Percentiles rank a stretch among this genome's conserved stretches.
Evolutionary conservation across 805 yeast genomes (phyloP).

Genomic region (Wickerhamiella kurtzmanii): DNA sequence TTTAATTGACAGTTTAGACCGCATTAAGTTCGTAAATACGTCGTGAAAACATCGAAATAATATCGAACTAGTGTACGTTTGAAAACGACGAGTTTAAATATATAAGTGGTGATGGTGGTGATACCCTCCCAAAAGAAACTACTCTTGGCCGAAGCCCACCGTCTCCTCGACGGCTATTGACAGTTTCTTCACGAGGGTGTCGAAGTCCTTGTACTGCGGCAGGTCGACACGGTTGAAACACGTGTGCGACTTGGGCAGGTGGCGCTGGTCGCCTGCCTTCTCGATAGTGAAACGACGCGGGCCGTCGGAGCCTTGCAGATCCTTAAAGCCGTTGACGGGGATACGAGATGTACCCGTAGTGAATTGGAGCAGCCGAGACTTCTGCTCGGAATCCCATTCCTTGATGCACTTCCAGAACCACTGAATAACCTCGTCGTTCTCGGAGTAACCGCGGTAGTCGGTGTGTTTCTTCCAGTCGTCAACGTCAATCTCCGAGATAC

Average conservation of each 20-base stretch:
- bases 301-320: slow-evolving; percentile 96
- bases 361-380: slow-evolving; percentile 87
- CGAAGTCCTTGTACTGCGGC: slow-evolving; percentile 83
- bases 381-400: slow-evolving; percentile 93
- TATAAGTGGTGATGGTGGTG: no score
- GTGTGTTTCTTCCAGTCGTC: slow-evolving; percentile 99
- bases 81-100: no score
- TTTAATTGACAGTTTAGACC: no score
- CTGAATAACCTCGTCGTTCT: slow-evolving; percentile 88
- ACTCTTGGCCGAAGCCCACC: slow-evolving; percentile 97
- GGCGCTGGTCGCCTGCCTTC: slow-evolving; percentile 88
- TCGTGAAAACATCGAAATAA: not conserved
- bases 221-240: slow-evolving; percentile 98
- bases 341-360: slow-evolving; percentile 98
- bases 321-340: slow-evolving; percentile 98
- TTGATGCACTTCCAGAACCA: slow-evolving; percentile 97
- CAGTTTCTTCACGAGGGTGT: slow-evolving; percentile 72
- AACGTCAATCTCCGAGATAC: slow-evolving; percentile 93
- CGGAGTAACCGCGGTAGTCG: slow-evolving; percentile 95
- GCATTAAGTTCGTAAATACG: not conserved
- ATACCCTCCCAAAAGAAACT: no score
- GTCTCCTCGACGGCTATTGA: slow-evolving; percentile 97
- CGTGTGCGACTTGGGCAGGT: slow-evolving; percentile 92
- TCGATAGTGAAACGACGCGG: slow-evolving; percentile 98
- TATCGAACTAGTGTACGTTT: not conserved